A percentile compares a stretch with the other conserved stretches of the same genome.
Conservation (phyloP, 495 filamentous ascomycete species). For the Durotheca rogersii region DNA sequence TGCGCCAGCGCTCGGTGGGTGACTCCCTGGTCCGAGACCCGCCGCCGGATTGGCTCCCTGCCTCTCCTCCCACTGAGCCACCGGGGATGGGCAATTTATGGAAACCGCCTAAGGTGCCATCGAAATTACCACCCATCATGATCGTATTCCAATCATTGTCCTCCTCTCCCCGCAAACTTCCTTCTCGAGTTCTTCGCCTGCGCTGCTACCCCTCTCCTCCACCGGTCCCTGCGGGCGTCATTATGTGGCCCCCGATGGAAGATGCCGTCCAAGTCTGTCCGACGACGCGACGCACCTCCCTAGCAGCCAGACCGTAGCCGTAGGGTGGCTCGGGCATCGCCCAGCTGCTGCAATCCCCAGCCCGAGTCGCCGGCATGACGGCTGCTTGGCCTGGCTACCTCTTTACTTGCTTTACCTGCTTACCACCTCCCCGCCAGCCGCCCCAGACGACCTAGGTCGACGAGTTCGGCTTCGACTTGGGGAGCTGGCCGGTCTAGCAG, state of each 20-base stretch:
- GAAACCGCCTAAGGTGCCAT: conserved; percentile 37
- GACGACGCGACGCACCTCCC: no score
- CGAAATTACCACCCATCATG: conserved; percentile 35
- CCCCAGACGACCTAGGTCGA: no score
- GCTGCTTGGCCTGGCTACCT: no score
- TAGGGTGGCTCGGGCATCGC: conserved; percentile 2
- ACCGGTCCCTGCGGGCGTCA: conserved; percentile 17
- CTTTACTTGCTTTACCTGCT: no score
- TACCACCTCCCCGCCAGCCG: no score
- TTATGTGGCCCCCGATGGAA: conserved; percentile 15
- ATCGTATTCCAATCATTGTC: conserved; percentile 34
- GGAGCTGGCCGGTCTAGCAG: no score
- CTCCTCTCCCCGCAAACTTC: conserved; percentile 21
- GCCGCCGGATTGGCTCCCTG: conserved; percentile 26
- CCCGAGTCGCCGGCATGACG: conserved; percentile 2
- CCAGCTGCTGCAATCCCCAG: no score
- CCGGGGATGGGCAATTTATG: conserved; percentile 37
- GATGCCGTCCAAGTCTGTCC: conserved; percentile 22
- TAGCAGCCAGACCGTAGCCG: no score
- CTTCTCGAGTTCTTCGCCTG: conserved; percentile 10
- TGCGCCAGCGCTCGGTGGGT: conserved; percentile 18
- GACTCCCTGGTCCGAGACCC: conserved; percentile 3
- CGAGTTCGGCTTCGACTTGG: no score
- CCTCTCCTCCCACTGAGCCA: conserved; percentile 23
- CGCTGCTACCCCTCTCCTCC: conserved; percentile 14